Evolutionary conservation across 2,329 filamentous ascomycete genomes (phyloP).

Genomic region (Cladophialophora carrionii): DNA sequence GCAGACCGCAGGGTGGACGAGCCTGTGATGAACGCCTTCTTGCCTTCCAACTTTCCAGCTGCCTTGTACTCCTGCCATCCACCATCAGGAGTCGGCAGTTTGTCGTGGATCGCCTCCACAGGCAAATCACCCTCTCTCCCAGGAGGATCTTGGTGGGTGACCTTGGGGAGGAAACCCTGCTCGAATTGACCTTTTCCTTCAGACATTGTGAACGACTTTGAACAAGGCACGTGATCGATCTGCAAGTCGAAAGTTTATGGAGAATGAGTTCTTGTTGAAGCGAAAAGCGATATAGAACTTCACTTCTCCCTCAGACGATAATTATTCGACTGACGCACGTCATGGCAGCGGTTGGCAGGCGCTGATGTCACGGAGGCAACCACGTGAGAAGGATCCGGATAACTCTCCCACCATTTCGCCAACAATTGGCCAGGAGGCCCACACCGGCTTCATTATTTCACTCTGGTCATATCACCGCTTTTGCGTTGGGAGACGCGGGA

Average conservation of each 20-base stretch:
- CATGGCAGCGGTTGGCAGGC: not conserved
- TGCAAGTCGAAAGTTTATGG: not conserved
- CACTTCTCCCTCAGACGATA: not conserved
- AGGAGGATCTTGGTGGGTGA: constrained; percentile 58
- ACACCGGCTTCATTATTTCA: not conserved
- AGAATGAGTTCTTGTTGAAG: not conserved
- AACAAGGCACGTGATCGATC: not conserved
- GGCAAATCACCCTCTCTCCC: constrained; percentile 61
- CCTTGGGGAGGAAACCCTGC: constrained; percentile 46
- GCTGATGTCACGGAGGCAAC: constrained; percentile 7
- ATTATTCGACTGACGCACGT: not conserved
- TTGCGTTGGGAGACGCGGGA: not conserved
- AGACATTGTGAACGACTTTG: constrained; percentile 3
- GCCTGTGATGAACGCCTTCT: constrained; percentile 75
- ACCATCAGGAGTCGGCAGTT: constrained; percentile 69
- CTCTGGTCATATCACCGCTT: not conserved
- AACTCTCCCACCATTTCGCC: not conserved
- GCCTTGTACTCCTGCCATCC: constrained; percentile 72
- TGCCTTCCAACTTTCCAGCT: constrained; percentile 74
- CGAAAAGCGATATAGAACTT: not conserved
- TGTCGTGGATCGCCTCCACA: constrained; percentile 63
- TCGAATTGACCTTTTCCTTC: constrained; percentile 20
- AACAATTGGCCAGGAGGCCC: not conserved
- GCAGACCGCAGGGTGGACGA: not conserved
- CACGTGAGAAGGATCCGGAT: not conserved